phyloP scores from a whole-genome alignment of 2,329 filamentous ascomycete species.

The Ceratocystis eucalypticola region DNA sequence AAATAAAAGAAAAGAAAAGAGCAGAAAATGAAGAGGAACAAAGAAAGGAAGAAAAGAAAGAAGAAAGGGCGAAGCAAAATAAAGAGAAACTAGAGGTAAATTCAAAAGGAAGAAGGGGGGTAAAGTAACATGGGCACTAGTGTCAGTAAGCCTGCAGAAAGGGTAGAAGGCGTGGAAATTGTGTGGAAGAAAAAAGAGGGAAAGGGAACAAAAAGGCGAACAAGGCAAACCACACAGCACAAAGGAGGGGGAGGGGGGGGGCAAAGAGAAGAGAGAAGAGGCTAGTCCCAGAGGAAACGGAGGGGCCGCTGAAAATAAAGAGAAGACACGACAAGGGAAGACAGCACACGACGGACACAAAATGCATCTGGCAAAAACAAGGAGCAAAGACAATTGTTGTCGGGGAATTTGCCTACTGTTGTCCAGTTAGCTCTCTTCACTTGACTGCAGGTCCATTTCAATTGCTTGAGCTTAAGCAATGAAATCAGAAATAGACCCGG shows the following conservation, averaged over 20 bases:
- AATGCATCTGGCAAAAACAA: constrained; percentile 4
- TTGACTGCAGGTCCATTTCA: neutral
- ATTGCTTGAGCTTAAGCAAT: constrained; percentile 3
- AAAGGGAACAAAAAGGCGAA: constrained; percentile 1
- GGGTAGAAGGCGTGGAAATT: constrained; percentile 16
- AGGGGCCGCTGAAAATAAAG: constrained; percentile 13
- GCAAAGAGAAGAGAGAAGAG: neutral
- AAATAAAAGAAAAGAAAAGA: neutral
- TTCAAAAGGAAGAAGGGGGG: constrained; percentile 1
- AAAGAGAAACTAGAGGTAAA: neutral
- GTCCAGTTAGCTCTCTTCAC: neutral
- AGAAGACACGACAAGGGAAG: constrained; percentile 2
- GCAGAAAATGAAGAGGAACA: neutral
- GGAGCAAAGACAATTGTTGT: constrained; percentile 4
- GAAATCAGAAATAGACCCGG: neutral
- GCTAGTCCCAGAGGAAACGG: constrained; percentile 8
- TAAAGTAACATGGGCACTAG: constrained; percentile 5
- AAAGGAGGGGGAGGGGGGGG: neutral
- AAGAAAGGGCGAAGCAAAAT: neutral
- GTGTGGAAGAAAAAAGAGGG: constrained; percentile 3
- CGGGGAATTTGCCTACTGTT: constrained; percentile 1
- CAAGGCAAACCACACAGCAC: neutral
- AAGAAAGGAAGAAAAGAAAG: neutral
- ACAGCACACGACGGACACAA: neutral
- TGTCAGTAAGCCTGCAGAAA: neutral